phyloP scores from a whole-genome alignment of 2,329 filamentous ascomycete species.

The Fusarium sp. region DNA sequence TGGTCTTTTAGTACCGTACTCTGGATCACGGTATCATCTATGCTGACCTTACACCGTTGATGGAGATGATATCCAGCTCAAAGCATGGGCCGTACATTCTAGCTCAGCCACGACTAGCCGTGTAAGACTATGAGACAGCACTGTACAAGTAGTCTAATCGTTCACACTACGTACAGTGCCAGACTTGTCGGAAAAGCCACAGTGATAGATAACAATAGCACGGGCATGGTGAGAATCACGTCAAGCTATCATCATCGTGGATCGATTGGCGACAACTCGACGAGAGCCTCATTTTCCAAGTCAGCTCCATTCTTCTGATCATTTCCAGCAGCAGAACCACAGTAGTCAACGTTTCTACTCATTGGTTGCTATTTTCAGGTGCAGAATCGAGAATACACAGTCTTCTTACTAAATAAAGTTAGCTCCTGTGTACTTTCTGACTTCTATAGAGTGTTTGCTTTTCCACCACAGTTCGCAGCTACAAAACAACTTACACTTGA shows the following conservation, averaged over 20 bases:
- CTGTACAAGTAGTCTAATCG: not conserved
- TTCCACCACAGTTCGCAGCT: slow-evolving; percentile 8
- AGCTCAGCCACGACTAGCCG: slow-evolving; percentile 17
- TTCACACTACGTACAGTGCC: not conserved
- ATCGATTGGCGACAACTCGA: slow-evolving; percentile 6
- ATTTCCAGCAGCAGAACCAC: not conserved
- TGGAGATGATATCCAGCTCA: not conserved
- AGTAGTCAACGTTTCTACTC: not conserved
- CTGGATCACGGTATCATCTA: not conserved
- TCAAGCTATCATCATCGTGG: slow-evolving; percentile 38
- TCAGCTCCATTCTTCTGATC: not conserved
- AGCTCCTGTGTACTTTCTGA: slow-evolving; percentile 15
- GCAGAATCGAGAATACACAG: not conserved
- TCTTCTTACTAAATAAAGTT: not conserved
- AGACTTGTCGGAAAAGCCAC: slow-evolving; percentile 8
- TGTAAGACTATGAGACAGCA: not conserved
- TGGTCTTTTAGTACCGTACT: not conserved
- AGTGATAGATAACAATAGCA: not conserved
- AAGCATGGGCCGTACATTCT: not conserved
- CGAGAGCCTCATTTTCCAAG: not conserved
- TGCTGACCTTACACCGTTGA: not conserved
- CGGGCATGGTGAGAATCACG: slow-evolving; percentile 30
- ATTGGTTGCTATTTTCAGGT: slow-evolving; percentile 6
- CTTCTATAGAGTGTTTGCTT: slow-evolving; percentile 20
- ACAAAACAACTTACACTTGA: slow-evolving; percentile 20